Conservation (phyloP, 768 basidiomycete genomes). For the Auriscalpium vulgare region DNA sequence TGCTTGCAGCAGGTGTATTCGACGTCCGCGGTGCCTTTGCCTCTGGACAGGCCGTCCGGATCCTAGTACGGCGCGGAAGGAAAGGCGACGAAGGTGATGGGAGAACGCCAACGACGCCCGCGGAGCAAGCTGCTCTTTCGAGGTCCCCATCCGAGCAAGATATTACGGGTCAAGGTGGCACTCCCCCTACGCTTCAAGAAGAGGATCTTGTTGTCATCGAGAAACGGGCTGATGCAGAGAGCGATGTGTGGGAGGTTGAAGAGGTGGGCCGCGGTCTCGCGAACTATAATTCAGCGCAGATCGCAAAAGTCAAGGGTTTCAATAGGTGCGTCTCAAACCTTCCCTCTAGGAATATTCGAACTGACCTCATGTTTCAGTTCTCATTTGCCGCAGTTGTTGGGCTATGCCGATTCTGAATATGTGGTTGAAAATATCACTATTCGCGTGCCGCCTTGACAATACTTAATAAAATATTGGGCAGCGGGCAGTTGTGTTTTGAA, state of each 20-base stretch:
- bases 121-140: constrained; percentile 21
- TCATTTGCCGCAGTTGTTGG: constrained; percentile 69
- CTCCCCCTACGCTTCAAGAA: constrained; percentile 17
- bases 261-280: constrained; percentile 94
- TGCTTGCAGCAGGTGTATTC: constrained; percentile 88
- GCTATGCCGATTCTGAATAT: constrained; percentile 95
- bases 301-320: constrained; percentile 77
- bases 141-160: constrained; percentile 8
- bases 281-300: constrained; percentile 94
- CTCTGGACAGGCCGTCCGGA: constrained; percentile 87
- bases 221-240: constrained; percentile 28
- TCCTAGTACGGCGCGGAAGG: constrained; percentile 47
- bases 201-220: constrained; percentile 18
- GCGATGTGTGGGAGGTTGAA: constrained; percentile 59
- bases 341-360: not conserved
- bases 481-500: not conserved
- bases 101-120: constrained; percentile 17
- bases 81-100: constrained; percentile 15
- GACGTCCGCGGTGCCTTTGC: constrained; percentile 87
- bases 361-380: constrained; percentile 42
- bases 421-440: constrained; percentile 95
- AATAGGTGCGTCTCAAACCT: constrained; percentile 55
- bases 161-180: not conserved
- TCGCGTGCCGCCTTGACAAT: constrained; percentile 39
- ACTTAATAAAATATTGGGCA: too few species aligned